Base-by-base conservation (phyloP, 441 rosid genomes). In the Rhodomyrtus psidioides region DNA sequence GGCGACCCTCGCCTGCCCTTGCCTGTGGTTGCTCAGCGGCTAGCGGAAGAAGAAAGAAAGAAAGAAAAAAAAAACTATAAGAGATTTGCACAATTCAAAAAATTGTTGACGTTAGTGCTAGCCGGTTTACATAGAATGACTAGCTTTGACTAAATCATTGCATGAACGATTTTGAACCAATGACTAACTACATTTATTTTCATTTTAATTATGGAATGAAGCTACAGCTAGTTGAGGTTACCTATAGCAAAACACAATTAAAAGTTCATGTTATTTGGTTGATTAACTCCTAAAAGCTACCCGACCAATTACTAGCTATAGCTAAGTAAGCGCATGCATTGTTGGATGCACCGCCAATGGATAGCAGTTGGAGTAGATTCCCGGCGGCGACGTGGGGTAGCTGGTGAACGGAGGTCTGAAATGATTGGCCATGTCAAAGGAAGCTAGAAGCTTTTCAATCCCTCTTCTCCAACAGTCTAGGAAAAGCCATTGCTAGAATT, bases 251-350 rank as follows among this genome's bases (percentile, higher is more conserved):
- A 9, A 24, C 59, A 24, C 26, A 12, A 10, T 24, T 56, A 24
- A 15, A 12, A 51, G 53, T 51, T 51, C 59, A 56, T 10, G 59
- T 24, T 56, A 24, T 56, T 24, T 24, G 59, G 27, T 56, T 24
- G 59, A 56, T 24, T 56, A 10, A 56, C n/a, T 56, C 13, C 59
- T 24, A 24, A 56, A 56, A 56, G 6, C 59, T 24, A 56, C 27
- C 3, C 10, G 27, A 24, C 14, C 14, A 56, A 56, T 56, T 56
- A 24, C 14, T 56, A 26, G 27, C 59, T 26, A 56, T 6, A 24
- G 87, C 91, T 14, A 91, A 90, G 79, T 82, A 82, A 88, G 92
- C 85, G 85, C 86, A 83, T 74, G 87, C 84, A 15, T 91, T 56
- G 83, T 24, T 53, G 30, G 87, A 56, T 55, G 15, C 19, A 26